Conservation (phyloP, 2,329 filamentous ascomycete species). For the Exophiala aquamarina region DNA sequence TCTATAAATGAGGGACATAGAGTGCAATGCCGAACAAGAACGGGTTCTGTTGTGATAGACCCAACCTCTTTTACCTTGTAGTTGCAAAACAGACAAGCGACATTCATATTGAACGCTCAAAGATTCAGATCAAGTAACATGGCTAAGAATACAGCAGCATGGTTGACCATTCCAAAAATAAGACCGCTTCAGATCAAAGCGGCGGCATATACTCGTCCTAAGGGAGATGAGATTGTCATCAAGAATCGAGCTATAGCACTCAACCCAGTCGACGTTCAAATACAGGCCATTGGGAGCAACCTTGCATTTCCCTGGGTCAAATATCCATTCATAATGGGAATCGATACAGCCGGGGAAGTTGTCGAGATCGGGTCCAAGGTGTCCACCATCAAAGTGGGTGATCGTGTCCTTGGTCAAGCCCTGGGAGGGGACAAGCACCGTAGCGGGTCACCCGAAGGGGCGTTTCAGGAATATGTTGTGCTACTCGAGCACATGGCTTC, state of each 20-base stretch:
- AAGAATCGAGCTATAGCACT: conserved; percentile 30
- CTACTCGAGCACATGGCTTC: conserved; percentile 24
- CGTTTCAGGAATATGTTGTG: conserved; percentile 32
- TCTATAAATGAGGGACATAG: too few species aligned
- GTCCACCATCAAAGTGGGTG: conserved; percentile 44
- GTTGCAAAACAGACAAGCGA: too few species aligned
- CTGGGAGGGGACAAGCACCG: conserved; percentile 18
- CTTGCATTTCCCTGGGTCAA: conserved; percentile 30
- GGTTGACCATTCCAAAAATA: conserved; percentile 15
- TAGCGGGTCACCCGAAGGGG: conserved; percentile 14
- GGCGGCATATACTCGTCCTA: conserved; percentile 16
- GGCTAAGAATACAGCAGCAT: conserved; percentile 26
- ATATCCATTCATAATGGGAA: conserved; percentile 41
- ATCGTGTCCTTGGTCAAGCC: conserved; percentile 41
- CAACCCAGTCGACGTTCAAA: conserved; percentile 36
- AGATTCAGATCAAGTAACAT: neutral
- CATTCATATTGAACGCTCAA: too few species aligned
- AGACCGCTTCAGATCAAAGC: conserved; percentile 26
- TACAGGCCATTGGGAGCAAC: conserved; percentile 30
- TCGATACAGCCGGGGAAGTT: conserved; percentile 48
- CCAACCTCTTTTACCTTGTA: too few species aligned
- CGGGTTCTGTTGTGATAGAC: too few species aligned
- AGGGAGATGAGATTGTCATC: conserved; percentile 27
- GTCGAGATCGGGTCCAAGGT: conserved; percentile 48
- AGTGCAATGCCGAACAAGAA: too few species aligned